Base-by-base conservation (phyloP, 768 basidiomycete genomes). In the Lentinula guzmanii region DNA sequence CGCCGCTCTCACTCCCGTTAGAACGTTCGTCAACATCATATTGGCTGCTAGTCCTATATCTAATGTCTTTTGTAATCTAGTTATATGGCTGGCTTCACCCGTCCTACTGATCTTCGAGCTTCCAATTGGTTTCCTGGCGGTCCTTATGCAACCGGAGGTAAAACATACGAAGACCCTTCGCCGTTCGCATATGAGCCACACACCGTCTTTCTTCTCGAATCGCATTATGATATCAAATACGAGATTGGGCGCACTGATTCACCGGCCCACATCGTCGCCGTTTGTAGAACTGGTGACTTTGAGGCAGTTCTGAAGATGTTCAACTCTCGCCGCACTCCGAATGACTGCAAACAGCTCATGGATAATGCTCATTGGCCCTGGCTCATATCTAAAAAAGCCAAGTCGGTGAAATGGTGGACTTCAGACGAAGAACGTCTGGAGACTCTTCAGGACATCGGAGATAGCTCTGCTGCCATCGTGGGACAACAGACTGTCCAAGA, bases 321-420 rank as follows among this genome's bases (percentile, higher is more conserved):
- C 66, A 78, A 80, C 64, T 71, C 73, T 33, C 21, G 7, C 1
- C 31, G 34, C 3, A 65, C 70, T 2, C 65, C 68, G 0, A 18
- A n/a, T 7, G 62, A 61, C 2, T 18, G 59, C 37, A 15, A 66
- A 16, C 65, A 71, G 57, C 45, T 63, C 48, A 76, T 78, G 73
- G 76, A 75, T 61, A 76, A 75, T 28, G 77, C 78, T 3, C 68
- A 69, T 24, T 78, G 78, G 76, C 76, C 77, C 0, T 72, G 67
- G 69, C 52, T 64, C 0, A 52, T 57, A 2, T 34, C 34, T 3
- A 70, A 65, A 59, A 53, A 37, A 34, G 35, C 28, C 2, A 64
- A 59, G 48, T 61, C 37, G 5, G 56, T 61, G n/a, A 64, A 61
- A 28, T 77, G 75, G 74, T 74, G 72, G 74, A 64, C 63, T 5